Base-by-base conservation (phyloP, 202 grass and related monocot genomes). In the Hordeum pubiflorum region DNA sequence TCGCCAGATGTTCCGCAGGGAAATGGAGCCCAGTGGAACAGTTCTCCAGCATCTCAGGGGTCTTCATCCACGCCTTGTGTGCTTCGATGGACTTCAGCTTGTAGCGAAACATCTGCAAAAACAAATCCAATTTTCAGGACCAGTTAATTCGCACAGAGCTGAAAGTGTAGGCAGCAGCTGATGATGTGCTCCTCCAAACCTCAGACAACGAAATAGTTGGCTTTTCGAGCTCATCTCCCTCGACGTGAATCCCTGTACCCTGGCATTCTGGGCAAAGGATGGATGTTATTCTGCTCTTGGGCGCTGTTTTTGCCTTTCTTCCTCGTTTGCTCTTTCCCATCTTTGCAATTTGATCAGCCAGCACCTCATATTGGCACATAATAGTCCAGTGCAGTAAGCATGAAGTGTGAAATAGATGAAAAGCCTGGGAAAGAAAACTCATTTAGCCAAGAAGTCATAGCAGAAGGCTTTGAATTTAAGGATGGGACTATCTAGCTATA, bases 11-110 rank as follows among this genome's bases (percentile, higher is more conserved):
- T 27, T 89, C 89, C 0, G 64, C 58, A 60, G 89, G 85, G 43
- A 96, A 99, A 82, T 90, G 79, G 58, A 99, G 91, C 37, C 97
- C 97, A 8, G 97, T 96, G 48, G 97, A 99, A 79, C 97, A 99
- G 56, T 91, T 89, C 74, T 86, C 74, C 64, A 99, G 89, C 64
- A 91, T 76, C 77, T 99, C 97, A 54, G 92, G 92, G 20, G 80
- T 90, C 75, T 93, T 96, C 92, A 99, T 89, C 97, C 97, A 99
- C 83, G 92, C 89, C 83, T 99, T 99, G 63, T 99, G 89, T n/a
- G 85, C 92, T 81, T 93, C 97, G 54, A 99, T 91, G 63, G 97
- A 87, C 89, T 96, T 99, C 78, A 99, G 62, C 75, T 99, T 99
- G 55, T 93, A 87, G 6, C 86, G 85, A 62, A 99, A 99, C 97